phyloP scores from a whole-genome alignment of 495 filamentous ascomycete genomes.

The Thozetella sp. region DNA sequence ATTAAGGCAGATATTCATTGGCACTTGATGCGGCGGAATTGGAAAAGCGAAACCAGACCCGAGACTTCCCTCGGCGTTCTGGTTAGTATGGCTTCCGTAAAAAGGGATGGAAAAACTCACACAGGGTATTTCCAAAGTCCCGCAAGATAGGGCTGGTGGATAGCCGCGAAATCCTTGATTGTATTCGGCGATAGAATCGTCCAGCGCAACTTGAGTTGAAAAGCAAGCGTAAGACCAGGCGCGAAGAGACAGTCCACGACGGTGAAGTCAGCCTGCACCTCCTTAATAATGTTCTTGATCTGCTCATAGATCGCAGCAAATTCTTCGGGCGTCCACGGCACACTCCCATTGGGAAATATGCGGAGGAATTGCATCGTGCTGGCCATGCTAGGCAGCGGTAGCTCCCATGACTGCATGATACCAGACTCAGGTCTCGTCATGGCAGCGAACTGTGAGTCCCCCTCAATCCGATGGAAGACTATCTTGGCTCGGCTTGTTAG shows the following conservation, averaged over 20 bases:
- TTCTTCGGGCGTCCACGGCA: constrained; percentile 36
- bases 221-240: constrained; percentile 43
- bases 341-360: neutral
- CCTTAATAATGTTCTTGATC: constrained; percentile 37
- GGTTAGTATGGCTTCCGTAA: neutral
- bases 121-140: constrained; percentile 45
- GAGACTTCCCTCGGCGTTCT: constrained; percentile 20
- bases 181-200: constrained; percentile 32
- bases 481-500: constrained; percentile 11
- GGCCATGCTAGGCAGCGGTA: neutral
- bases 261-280: constrained; percentile 36
- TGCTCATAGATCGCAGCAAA: constrained; percentile 41
- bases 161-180: constrained; percentile 18
- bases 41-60: constrained; percentile 48
- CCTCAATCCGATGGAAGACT: constrained; percentile 5
- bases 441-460: neutral
- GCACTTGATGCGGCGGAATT: constrained; percentile 25
- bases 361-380: neutral
- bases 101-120: constrained; percentile 9
- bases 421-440: neutral
- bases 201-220: constrained; percentile 20
- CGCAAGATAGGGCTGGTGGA: constrained; percentile 19
- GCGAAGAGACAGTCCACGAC: constrained; percentile 46
- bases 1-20: neutral
- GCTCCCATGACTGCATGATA: neutral